These are phyloP conservation scores for Crithidia bombi DNA, from an alignment of 208 protist genomes.

Conservation along the genomic window DNA sequence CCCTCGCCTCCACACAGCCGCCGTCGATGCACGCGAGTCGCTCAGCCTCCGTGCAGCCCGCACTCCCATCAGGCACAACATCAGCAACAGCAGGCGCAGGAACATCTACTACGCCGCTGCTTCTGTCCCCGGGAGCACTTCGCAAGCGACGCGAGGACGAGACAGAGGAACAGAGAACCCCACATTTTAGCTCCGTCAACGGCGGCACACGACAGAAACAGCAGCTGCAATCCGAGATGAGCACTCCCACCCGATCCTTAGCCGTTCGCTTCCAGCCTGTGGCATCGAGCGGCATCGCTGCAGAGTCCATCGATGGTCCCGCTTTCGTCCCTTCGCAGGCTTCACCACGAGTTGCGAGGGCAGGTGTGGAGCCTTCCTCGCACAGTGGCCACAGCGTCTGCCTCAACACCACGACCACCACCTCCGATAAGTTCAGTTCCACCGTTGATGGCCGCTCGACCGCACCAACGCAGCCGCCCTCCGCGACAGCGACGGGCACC, in stretches of 20 bases:
- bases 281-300: not conserved
- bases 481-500: not conserved
- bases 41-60: constrained; percentile 11
- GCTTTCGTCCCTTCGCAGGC: not conserved
- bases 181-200: too few relatives aligned
- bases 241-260: not conserved
- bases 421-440: not conserved
- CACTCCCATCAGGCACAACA: not conserved
- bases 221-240: not conserved
- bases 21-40: constrained; percentile 13
- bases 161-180: too few relatives aligned
- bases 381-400: not conserved
- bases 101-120: not conserved
- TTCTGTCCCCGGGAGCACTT: too few relatives aligned
- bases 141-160: too few relatives aligned
- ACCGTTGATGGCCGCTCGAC: not conserved
- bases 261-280: not conserved
- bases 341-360: not conserved
- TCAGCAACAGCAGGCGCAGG: not conserved
- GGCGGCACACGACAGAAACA: not conserved
- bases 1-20: constrained; percentile 17
- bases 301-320: not conserved
- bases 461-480: constrained; percentile 6
- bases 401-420: too few relatives aligned
- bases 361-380: not conserved